Conservation (phyloP, 805 yeast species). For the Myxozyma geophila region DNA sequence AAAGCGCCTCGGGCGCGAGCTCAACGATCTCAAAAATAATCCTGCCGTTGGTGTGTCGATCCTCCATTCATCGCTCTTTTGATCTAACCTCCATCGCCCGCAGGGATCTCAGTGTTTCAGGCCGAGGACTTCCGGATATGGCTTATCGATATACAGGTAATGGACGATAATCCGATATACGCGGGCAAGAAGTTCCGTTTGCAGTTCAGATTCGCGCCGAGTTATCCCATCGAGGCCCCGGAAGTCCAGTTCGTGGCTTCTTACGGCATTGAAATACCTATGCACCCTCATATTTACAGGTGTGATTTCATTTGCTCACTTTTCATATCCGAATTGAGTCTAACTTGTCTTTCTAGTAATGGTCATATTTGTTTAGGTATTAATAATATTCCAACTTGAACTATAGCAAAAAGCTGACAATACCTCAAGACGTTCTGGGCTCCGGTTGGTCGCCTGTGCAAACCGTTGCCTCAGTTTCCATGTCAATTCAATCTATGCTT, state of each 20-base stretch:
- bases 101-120: conserved; percentile 43
- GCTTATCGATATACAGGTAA: conserved; percentile 49
- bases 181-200: conserved; percentile 49
- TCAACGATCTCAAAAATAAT: conserved; percentile 30
- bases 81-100: not conserved
- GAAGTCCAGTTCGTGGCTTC: conserved; percentile 56
- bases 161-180: conserved; percentile 49
- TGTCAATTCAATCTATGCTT: conserved; percentile 71
- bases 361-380: conserved; percentile 72
- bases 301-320: not conserved
- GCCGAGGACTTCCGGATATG: conserved; percentile 46
- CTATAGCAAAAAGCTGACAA: not conserved
- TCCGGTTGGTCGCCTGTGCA: conserved; percentile 71
- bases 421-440: conserved; percentile 55
- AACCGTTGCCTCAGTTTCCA: conserved; percentile 44
- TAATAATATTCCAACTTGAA: too few species aligned
- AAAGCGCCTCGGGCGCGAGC: conserved; percentile 36
- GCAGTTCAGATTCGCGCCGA: conserved; percentile 50
- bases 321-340: not conserved
- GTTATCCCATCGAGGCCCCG: conserved; percentile 66
- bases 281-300: conserved; percentile 75
- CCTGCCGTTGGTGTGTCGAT: conserved; percentile 33
- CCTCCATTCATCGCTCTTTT: not conserved
- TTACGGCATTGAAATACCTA: conserved; percentile 52
- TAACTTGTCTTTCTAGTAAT: conserved; percentile 44